A percentile compares a stretch with the other conserved stretches of the same genome.
These are phyloP conservation scores for Odontarrhena argentea DNA, from an alignment of 345 rosid species.

Conservation along the genomic window DNA sequence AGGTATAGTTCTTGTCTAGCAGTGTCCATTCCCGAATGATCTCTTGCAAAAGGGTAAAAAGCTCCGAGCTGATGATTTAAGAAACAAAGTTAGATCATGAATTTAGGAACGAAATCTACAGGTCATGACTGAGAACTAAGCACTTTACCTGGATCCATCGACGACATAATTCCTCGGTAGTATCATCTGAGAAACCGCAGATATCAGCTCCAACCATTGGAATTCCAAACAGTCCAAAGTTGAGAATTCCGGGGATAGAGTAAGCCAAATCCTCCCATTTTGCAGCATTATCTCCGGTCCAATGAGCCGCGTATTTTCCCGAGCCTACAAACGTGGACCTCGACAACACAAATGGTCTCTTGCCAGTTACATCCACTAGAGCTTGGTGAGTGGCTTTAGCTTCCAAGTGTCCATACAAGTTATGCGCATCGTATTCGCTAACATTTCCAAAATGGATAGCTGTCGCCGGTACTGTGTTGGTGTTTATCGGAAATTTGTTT, in stretches of 20 bases:
- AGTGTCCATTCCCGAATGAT: constrained; percentile 46
- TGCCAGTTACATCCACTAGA: constrained; percentile 46
- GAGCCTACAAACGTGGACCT: constrained; percentile 79
- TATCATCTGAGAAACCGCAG: constrained; percentile 59
- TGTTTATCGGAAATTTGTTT: constrained; percentile 39
- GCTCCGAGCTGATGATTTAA: constrained; percentile 62
- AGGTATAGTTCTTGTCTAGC: constrained; percentile 68
- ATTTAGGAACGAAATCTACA: not conserved
- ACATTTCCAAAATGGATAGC: constrained; percentile 55
- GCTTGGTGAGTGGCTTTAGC: constrained; percentile 62
- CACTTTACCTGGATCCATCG: constrained; percentile 76
- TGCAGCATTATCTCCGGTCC: constrained; percentile 81
- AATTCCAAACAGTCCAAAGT: constrained; percentile 71
- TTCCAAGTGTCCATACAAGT: constrained; percentile 68
- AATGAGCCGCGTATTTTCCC: constrained; percentile 76
- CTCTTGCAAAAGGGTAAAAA: constrained; percentile 83
- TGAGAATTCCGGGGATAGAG: constrained; percentile 61
- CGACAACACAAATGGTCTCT: constrained; percentile 70
- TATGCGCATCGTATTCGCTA: constrained; percentile 70
- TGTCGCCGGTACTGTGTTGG: constrained; percentile 58
- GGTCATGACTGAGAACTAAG: constrained; percentile 1
- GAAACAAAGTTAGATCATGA: constrained; percentile 29
- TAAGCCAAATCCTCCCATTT: constrained; percentile 68
- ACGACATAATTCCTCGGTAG: constrained; percentile 69
- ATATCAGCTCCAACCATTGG: constrained; percentile 91